A percentile compares a stretch with the other conserved stretches of the same genome.
These are phyloP conservation scores for Mortierella sp. DNA, from an alignment of 371 early-diverging fungal species.

Conservation along the genomic window DNA sequence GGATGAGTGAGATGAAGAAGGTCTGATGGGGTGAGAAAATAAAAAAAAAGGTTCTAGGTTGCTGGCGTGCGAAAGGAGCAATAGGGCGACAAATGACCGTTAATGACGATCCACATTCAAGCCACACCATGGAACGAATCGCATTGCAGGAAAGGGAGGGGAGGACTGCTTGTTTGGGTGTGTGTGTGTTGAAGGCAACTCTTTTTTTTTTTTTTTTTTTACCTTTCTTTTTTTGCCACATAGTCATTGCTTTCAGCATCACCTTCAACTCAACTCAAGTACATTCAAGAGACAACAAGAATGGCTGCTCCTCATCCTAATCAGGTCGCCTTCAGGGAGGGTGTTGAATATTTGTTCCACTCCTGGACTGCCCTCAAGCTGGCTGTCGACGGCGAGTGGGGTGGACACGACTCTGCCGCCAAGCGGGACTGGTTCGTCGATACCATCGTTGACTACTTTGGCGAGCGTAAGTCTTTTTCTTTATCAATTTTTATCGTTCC, in stretches of 20 bases:
- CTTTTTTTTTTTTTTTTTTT: neutral
- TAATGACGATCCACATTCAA: neutral
- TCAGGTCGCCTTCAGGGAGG: conserved; percentile 73
- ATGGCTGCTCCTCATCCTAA: conserved; percentile 67
- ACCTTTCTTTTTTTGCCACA: neutral
- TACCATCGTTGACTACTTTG: conserved; percentile 78
- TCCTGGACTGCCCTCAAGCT: conserved; percentile 85
- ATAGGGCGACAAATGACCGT: neutral
- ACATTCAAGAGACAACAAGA: neutral
- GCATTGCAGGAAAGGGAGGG: neutral
- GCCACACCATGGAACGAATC: conserved; percentile 1
- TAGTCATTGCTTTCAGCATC: neutral
- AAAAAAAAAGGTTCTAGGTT: neutral
- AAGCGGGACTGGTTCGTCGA: conserved; percentile 85
- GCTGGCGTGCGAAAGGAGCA: neutral
- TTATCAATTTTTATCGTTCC: neutral
- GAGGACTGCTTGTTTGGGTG: neutral
- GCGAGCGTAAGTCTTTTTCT: conserved; percentile 64
- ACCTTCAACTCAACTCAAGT: neutral
- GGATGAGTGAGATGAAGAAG: conserved; percentile 10
- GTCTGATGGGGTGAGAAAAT: neutral
- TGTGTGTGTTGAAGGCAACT: neutral
- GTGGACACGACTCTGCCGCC: conserved; percentile 79
- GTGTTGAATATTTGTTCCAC: conserved; percentile 66
- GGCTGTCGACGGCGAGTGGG: conserved; percentile 87